Percentiles rank a stretch among this genome's conserved stretches.
Conservation (phyloP, 179 eudicot species). For the Gypsophila paniculata region DNA sequence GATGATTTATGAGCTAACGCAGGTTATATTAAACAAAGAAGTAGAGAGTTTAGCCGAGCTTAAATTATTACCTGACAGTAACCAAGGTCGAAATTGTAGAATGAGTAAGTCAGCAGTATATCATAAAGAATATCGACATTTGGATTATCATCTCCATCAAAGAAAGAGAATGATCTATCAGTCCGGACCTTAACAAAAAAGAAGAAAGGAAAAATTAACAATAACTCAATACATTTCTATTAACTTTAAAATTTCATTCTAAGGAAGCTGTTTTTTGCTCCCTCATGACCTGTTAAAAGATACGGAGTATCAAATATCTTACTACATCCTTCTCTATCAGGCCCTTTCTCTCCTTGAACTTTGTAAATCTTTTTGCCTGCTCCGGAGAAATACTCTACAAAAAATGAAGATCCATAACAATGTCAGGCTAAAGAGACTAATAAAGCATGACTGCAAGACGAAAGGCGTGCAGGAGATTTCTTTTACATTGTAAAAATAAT, state of each 20-base stretch:
- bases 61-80: constrained; percentile 84
- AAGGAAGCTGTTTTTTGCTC: background rate
- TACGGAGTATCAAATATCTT: constrained; percentile 24
- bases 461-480: background rate
- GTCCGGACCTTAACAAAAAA: constrained; percentile 68
- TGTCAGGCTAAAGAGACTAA: constrained; percentile 10
- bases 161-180: constrained; percentile 80
- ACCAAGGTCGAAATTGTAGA: constrained; percentile 97
- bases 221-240: background rate
- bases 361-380: constrained; percentile 92
- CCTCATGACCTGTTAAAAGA: too few species aligned
- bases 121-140: constrained; percentile 69
- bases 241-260: constrained; percentile 1
- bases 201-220: background rate
- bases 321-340: constrained; percentile 99
- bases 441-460: background rate
- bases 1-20: constrained; percentile 12
- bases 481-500: background rate
- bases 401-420: constrained; percentile 2
- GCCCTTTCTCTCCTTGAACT: constrained; percentile 88
- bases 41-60: background rate
- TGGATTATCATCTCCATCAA: constrained; percentile 92
- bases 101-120: constrained; percentile 87
- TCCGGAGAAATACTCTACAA: constrained; percentile 79
- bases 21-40: background rate